A percentile compares a stretch with the other conserved stretches of the same genome.
Evolutionary conservation across 352 stramenopile genomes (phyloP).

Genomic region (Phytopythium ostracodes): DNA sequence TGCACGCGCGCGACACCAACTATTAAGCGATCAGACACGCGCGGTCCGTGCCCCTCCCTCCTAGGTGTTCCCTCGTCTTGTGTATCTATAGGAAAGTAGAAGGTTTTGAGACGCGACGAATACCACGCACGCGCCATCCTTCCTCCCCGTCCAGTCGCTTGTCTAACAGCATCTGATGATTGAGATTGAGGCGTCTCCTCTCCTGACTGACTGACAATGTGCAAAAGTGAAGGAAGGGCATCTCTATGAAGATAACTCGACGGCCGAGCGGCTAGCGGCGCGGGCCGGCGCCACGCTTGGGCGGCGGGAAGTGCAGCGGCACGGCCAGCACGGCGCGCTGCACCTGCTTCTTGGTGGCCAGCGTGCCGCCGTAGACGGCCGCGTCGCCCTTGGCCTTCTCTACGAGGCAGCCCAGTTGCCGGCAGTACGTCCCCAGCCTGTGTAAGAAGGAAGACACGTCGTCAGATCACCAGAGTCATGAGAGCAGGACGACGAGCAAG

Average conservation of each 20-base stretch:
- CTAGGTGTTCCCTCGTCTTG: not conserved
- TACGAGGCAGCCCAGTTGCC: slow-evolving; percentile 67
- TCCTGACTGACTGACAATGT: not conserved
- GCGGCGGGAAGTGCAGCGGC: slow-evolving; percentile 70
- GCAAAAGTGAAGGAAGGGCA: not conserved
- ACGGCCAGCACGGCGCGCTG: slow-evolving; percentile 66
- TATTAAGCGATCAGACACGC: not conserved
- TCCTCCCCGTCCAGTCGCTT: not conserved
- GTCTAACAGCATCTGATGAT: not conserved
- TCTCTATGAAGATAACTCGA: not conserved
- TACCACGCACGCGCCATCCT: not conserved
- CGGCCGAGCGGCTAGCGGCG: slow-evolving; percentile 10
- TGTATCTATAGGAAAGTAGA: slow-evolving; percentile 2
- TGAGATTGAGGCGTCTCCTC: too few species aligned
- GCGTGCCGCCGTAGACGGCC: slow-evolving; percentile 46
- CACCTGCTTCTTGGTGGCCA: slow-evolving; percentile 68
- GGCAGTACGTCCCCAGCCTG: slow-evolving; percentile 55
- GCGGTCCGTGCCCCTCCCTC: too few species aligned
- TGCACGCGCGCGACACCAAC: slow-evolving; percentile 19
- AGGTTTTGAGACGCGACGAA: not conserved
- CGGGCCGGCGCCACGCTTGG: slow-evolving; percentile 50
- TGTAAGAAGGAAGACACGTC: too few species aligned
- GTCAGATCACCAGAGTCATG: slow-evolving; percentile 4
- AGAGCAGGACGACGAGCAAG: not conserved
- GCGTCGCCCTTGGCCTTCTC: slow-evolving; percentile 69